Evolutionary conservation across 129 eudicot genomes (phyloP).

Genomic region (Lactuca sativa): DNA sequence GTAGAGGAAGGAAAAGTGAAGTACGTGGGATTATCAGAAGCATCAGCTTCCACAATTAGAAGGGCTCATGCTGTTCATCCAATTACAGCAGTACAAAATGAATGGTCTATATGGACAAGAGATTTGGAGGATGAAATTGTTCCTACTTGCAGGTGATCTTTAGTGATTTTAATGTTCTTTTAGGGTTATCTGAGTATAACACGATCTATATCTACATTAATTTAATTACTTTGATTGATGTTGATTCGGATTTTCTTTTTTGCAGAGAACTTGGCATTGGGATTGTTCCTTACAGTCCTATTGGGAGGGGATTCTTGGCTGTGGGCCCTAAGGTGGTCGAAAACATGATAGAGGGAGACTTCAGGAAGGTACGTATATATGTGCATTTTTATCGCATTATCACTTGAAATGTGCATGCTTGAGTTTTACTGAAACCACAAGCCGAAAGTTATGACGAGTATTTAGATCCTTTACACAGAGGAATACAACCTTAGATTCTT

Average conservation of each 20-base stretch:
- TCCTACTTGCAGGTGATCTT: conserved; percentile 60
- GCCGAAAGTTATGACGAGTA: not conserved
- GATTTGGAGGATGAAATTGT: conserved; percentile 56
- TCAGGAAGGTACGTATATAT: conserved; percentile 43
- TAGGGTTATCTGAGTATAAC: not conserved
- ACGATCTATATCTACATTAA: not conserved
- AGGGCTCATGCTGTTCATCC: conserved; percentile 86
- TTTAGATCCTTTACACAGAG: too few species aligned
- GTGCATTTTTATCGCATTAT: too few species aligned
- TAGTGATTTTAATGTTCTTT: conserved; percentile 8
- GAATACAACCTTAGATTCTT: not conserved
- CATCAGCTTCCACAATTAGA: conserved; percentile 64
- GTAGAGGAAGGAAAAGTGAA: conserved; percentile 77
- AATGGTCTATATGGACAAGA: conserved; percentile 74
- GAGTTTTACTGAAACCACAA: not conserved
- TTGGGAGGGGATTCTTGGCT: conserved; percentile 55
- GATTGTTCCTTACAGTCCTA: conserved; percentile 66
- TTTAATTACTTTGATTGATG: conserved; percentile 8
- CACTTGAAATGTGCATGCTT: too few species aligned
- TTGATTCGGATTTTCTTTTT: not conserved
- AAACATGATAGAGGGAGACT: conserved; percentile 38
- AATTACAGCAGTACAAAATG: conserved; percentile 62
- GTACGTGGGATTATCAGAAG: conserved; percentile 75
- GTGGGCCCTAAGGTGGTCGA: conserved; percentile 42
- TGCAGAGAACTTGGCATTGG: conserved; percentile 72